A percentile compares a stretch with the other conserved stretches of the same genome.
These are phyloP conservation scores for Orbilia oligospora DNA, from an alignment of 2,329 filamentous ascomycete genomes.

Conservation along the genomic window DNA sequence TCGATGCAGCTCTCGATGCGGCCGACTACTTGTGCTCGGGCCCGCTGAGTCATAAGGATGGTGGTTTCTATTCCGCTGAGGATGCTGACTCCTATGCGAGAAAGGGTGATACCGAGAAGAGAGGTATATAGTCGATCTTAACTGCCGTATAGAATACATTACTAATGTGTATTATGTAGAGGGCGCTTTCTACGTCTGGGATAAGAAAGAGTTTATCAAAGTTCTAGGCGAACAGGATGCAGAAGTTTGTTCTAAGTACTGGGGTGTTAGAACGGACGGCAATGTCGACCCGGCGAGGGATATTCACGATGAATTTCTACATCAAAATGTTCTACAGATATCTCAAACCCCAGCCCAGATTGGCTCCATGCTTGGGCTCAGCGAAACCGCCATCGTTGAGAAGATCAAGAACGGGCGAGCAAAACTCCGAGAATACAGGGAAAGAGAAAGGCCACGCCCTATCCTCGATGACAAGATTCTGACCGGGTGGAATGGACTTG, in stretches of 20 bases:
- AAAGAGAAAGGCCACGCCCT: constrained; percentile 81
- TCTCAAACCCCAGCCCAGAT: constrained; percentile 78
- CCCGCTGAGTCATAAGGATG: constrained; percentile 73
- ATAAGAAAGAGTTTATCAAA: constrained; percentile 84
- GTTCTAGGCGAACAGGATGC: constrained; percentile 79
- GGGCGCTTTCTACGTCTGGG: constrained; percentile 96
- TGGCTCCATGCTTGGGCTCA: constrained; percentile 80
- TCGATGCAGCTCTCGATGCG: constrained; percentile 83
- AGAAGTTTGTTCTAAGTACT: constrained; percentile 84
- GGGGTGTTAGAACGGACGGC: constrained; percentile 85
- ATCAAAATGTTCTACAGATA: constrained; percentile 88
- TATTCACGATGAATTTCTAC: constrained; percentile 92
- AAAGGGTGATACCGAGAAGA: constrained; percentile 82
- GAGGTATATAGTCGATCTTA: constrained; percentile 65
- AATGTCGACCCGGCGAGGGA: constrained; percentile 88
- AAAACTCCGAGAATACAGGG: constrained; percentile 79
- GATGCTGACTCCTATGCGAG: constrained; percentile 87
- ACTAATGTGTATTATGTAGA: constrained; percentile 69
- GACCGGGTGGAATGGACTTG: constrained; percentile 88
- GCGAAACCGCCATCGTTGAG: constrained; percentile 77
- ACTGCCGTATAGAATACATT: neutral
- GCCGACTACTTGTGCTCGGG: constrained; percentile 82
- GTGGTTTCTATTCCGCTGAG: constrained; percentile 89
- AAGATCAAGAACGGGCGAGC: constrained; percentile 77
- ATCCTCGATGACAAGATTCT: constrained; percentile 90